Conservation (phyloP, 1,139 yeast genomes). For the Diutina siamensis region DNA sequence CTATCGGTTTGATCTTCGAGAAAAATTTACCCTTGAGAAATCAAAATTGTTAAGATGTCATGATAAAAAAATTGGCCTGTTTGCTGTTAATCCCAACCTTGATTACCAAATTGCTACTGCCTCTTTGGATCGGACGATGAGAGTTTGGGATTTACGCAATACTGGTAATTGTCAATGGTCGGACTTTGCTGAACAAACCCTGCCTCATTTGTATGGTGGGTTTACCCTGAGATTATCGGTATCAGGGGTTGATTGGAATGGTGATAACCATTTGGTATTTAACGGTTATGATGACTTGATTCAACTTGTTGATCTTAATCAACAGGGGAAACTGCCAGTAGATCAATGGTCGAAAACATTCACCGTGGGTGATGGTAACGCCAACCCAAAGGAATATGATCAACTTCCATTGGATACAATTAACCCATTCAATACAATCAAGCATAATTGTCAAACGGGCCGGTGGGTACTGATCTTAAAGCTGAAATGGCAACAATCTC, state of each 20-base stretch:
- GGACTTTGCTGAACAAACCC: conserved; percentile 21
- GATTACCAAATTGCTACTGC: conserved; percentile 66
- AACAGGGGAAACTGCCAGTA: not conserved
- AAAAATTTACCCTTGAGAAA: conserved; percentile 20
- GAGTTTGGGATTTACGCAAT: conserved; percentile 77
- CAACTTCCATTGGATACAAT: conserved; percentile 16
- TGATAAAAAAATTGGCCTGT: conserved; percentile 87
- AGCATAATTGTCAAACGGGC: conserved; percentile 92
- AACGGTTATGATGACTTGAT: conserved; percentile 89
- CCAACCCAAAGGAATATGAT: conserved; percentile 9
- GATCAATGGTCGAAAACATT: not conserved
- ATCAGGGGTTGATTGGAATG: conserved; percentile 81
- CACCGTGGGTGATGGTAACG: conserved; percentile 8
- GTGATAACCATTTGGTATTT: conserved; percentile 64
- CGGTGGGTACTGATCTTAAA: conserved; percentile 91
- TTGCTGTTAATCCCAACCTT: conserved; percentile 58
- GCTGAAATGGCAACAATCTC: conserved; percentile 68
- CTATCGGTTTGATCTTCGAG: conserved; percentile 56
- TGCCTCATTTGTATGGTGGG: conserved; percentile 49
- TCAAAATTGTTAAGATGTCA: conserved; percentile 45
- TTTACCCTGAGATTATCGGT: conserved; percentile 69
- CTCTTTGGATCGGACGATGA: conserved; percentile 73
- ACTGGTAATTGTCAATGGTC: conserved; percentile 27
- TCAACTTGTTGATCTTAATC: conserved; percentile 32
- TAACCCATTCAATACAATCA: conserved; percentile 47